Evolutionary conservation across 371 early-diverging fungal genomes (phyloP), one percentile per base, ranked within the genome.

Genomic region (Mucor piriformis): DNA sequence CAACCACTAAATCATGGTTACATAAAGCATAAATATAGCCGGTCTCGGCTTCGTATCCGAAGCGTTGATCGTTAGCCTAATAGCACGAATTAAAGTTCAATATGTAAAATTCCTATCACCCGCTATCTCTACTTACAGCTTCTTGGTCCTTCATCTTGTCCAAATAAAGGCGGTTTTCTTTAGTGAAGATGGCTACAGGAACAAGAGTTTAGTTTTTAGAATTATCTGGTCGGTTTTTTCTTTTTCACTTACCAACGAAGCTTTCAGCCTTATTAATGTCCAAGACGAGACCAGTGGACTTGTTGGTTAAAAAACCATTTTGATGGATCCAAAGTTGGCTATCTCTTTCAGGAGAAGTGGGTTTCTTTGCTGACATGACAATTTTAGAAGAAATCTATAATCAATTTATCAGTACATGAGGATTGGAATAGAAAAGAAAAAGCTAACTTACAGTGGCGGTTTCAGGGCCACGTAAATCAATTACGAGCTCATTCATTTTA

Each of bases 241-340:
- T 7, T 20, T 48, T 50, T 1, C 15, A 12, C 50, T 55, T 66
- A 76, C 77, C 71, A 40, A 66, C 55, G 60, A 76, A 73, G 38
- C 67, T 71, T 48, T 69, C 69, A 8, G 77, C 69, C 20, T 50
- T 57, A 27, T 73, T 65, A 24, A 76, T 67, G 37, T 76, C 77
- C 33, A 76, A 56, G 1, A 76, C 73, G 7, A 73, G 60, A 46
- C 73, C 77, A 1, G 64, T 60, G 3, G 54, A 42, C 48, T 76
- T 76, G 67, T 76, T 76, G 24, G 77, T 76, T 40, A 76, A 64
- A n/a, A 73, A 71, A 50, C 77, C 77, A 38, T 65, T 50, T 51
- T 76, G 73, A 27, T 76, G 71, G n/a, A 76, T 73, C 73, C 73
- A 76, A 7, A 76, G 69, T 43, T 76, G 77, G 18, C 55, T 58